A percentile compares a stretch with the other conserved stretches of the same genome.
Evolutionary conservation across 2,329 filamentous ascomycete species (phyloP).

Genomic region (Elsinoe batatas): DNA sequence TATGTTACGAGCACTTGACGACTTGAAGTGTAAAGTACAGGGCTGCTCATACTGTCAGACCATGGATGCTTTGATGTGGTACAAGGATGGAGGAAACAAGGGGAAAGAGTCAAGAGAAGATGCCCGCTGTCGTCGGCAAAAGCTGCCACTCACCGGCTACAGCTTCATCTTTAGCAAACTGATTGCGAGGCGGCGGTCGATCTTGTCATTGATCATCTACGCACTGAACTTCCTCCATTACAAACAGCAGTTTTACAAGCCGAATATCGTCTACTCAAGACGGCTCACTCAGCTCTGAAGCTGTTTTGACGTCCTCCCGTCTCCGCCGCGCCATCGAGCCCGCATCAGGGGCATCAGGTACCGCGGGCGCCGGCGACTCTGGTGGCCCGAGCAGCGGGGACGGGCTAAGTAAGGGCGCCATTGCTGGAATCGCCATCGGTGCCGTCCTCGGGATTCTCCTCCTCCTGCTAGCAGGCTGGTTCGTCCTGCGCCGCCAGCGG

Average conservation of each 20-base stretch:
- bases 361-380: not conserved
- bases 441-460: not conserved
- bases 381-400: not conserved
- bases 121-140: not conserved
- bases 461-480: not conserved
- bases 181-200: no score
- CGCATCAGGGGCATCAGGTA: not conserved
- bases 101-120: not conserved
- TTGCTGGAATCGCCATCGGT: not conserved
- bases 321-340: slow-evolving; percentile 20
- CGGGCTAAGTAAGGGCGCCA: not conserved
- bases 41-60: no score
- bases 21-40: no score
- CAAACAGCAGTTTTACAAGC: no score
- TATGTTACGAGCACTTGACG: no score
- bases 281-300: not conserved
- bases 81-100: not conserved
- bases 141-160: not conserved
- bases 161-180: not conserved
- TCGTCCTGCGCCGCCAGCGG: not conserved
- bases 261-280: not conserved
- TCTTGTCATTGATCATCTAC: not conserved
- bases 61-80: no score
- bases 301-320: not conserved
- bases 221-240: not conserved